A percentile compares a stretch with the other conserved stretches of the same genome.
These are phyloP conservation scores for Thelephora aurantiotincta DNA, from an alignment of 768 basidiomycete genomes.

Conservation along the genomic window DNA sequence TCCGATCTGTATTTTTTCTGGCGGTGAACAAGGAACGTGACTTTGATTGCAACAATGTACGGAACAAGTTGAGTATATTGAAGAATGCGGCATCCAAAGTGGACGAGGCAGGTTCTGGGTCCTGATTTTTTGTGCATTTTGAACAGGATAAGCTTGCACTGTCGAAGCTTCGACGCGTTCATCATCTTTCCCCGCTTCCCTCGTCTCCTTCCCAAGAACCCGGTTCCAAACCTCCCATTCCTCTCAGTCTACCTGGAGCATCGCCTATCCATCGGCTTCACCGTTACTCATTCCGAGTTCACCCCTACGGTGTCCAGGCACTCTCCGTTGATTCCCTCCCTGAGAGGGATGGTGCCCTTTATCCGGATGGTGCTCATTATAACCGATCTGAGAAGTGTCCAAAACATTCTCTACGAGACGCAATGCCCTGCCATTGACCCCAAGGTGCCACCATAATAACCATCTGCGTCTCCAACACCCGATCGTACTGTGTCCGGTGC, in stretches of 20 bases:
- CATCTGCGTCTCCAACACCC: background rate
- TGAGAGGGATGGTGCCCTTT: conserved; percentile 48
- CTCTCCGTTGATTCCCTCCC: conserved; percentile 67
- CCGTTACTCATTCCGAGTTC: conserved; percentile 61
- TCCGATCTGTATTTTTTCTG: background rate
- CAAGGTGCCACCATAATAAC: conserved; percentile 24
- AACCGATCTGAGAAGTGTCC: conserved; percentile 56
- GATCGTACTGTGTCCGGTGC: background rate
- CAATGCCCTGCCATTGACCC: conserved; percentile 86
- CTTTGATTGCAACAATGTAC: conserved; percentile 31
- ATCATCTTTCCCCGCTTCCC: too few species aligned
- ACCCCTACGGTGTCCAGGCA: conserved; percentile 61
- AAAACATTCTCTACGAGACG: conserved; percentile 70
- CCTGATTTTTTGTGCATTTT: too few species aligned
- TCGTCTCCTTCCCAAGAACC: conserved; percentile 2
- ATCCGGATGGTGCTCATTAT: conserved; percentile 74
- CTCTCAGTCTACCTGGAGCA: conserved; percentile 13
- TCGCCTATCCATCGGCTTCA: conserved; percentile 29
- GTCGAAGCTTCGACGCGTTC: too few species aligned
- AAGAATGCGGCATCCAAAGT: conserved; percentile 37
- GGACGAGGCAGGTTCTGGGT: conserved; percentile 42
- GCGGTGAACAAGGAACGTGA: conserved; percentile 22
- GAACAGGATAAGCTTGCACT: too few species aligned
- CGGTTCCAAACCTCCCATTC: conserved; percentile 1
- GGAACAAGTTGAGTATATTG: conserved; percentile 36